A percentile compares a stretch with the other conserved stretches of the same genome.
Evolutionary conservation across 179 eudicot species (phyloP).

Genomic region (Silene noctiflora): DNA sequence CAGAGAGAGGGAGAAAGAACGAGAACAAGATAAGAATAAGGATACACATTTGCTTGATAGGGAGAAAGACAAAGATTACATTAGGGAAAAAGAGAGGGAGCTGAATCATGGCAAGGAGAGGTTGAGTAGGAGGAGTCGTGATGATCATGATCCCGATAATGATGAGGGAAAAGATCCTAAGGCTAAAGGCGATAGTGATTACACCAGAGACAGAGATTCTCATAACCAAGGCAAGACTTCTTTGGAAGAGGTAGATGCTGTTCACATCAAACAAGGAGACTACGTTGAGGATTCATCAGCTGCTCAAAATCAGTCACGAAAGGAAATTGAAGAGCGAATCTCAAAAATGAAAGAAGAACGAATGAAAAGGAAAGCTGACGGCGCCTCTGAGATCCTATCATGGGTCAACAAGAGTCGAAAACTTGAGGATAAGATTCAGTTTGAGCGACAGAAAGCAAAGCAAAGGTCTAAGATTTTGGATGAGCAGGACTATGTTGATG

Average conservation of each 20-base stretch:
- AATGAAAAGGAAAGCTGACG: slow-evolving; percentile 56
- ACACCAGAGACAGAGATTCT: slow-evolving; percentile 34
- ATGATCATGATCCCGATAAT: slow-evolving; percentile 45
- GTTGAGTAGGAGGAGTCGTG: slow-evolving; percentile 48
- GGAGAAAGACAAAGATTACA: slow-evolving; percentile 46
- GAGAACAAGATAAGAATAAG: slow-evolving; percentile 32
- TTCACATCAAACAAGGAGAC: slow-evolving; percentile 33
- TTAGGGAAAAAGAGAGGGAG: slow-evolving; percentile 40
- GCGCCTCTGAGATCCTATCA: slow-evolving; percentile 59
- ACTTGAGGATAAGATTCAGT: slow-evolving; percentile 62
- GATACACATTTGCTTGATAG: slow-evolving; percentile 30
- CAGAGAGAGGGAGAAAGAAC: slow-evolving; percentile 39
- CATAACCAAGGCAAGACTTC: slow-evolving; percentile 28
- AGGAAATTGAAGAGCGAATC: slow-evolving; percentile 64
- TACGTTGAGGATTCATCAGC: slow-evolving; percentile 29
- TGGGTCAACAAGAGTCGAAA: slow-evolving; percentile 88
- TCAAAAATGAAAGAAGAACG: slow-evolving; percentile 79
- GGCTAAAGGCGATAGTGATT: slow-evolving; percentile 33
- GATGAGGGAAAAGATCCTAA: slow-evolving; percentile 45
- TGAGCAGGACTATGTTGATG: slow-evolving; percentile 90
- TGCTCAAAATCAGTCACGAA: slow-evolving; percentile 33
- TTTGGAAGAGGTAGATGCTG: slow-evolving; percentile 34
- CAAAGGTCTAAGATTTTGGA: slow-evolving; percentile 68
- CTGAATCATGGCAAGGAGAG: slow-evolving; percentile 41
- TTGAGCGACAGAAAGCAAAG: slow-evolving; percentile 75